Evolutionary conservation across 2,329 filamentous ascomycete genomes (phyloP).

Genomic region (Penicillium verrucosum): DNA sequence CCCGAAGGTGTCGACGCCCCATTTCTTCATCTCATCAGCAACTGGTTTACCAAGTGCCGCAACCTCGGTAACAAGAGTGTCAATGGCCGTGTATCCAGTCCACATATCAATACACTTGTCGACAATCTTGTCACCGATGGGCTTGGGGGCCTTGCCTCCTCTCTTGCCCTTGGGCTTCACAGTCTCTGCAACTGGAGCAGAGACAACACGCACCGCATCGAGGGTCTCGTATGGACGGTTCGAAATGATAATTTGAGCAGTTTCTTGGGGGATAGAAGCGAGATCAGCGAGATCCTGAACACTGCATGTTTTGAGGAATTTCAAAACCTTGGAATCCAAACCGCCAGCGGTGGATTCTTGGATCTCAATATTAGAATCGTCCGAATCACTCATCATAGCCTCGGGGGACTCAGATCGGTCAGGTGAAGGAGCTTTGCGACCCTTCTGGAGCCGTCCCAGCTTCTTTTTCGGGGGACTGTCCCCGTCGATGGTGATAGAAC

Average conservation of each 20-base stretch:
- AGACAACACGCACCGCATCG: constrained; percentile 63
- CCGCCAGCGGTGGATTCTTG: constrained; percentile 42
- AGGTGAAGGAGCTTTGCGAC: constrained; percentile 40
- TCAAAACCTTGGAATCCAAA: constrained; percentile 60
- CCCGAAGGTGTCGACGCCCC: constrained; percentile 66
- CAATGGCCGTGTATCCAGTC: constrained; percentile 75
- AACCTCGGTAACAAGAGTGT: constrained; percentile 74
- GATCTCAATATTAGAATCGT: constrained; percentile 43
- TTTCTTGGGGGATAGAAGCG: constrained; percentile 67
- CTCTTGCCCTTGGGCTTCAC: constrained; percentile 46
- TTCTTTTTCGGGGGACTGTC: constrained; percentile 29
- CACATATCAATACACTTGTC: constrained; percentile 70
- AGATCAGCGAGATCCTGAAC: constrained; percentile 76
- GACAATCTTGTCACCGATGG: constrained; percentile 65
- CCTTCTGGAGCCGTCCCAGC: constrained; percentile 48
- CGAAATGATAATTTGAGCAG: constrained; percentile 66
- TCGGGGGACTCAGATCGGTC: constrained; percentile 35
- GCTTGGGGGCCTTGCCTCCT: constrained; percentile 49
- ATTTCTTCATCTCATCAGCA: constrained; percentile 61
- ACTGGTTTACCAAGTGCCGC: constrained; percentile 68
- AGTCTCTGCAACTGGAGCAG: constrained; percentile 43
- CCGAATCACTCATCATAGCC: constrained; percentile 43
- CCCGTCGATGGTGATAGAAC: constrained; percentile 14
- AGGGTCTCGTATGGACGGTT: constrained; percentile 71
- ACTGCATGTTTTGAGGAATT: constrained; percentile 79